Base-by-base conservation (phyloP, 2,329 filamentous ascomycete genomes). In the Fusarium pseudograminearum region DNA sequence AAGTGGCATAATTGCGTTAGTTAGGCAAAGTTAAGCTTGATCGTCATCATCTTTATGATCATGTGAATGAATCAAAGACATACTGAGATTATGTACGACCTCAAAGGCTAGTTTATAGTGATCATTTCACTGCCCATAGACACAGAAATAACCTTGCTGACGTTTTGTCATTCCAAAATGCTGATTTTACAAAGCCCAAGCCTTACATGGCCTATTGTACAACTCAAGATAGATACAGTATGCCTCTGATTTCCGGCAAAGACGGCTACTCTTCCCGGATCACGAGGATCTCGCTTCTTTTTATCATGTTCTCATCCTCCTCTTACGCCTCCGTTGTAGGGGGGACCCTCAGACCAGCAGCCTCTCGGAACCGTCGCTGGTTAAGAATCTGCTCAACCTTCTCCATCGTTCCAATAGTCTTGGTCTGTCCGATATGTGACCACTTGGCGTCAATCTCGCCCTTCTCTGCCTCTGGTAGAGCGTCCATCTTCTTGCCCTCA, bases 311-410 rank as follows among this genome's bases (percentile, higher is more conserved):
- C 28, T 38, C 20, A 22, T 30, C 38, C 24, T 42, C 11, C n/a
- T 48, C 38, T 60, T 65, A 74, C 24, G 52, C 55, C 16, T 58
- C 59, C 9, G 61, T 74, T 18, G 66, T 76, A 22, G 75, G 72
- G 14, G 71, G 66, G 48, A 71, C 58, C 51, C 57, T 74, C 45
- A 80, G 42, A n/a, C 77, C 77, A 28, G 73, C 73, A 20, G 78
- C 74, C 62, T 80, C 75, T 65, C 77, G 82, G 72, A 85, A 85
- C 58, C 83, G 83, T 74, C 87, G 82, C 60, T 79, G 83, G 57
- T 82, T 84, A 56, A 91, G 80, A 36, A 89, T 76, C 75, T 90
- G 85, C 74, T 88, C 83, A 24, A 89, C 83, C 76, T 87, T 86
- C 65, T 87, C 82, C 9, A 85, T 80, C 9, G 84, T 85, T 36